Conservation (phyloP, 164 flowering plant species). For the Aristolochia fimbriata region DNA sequence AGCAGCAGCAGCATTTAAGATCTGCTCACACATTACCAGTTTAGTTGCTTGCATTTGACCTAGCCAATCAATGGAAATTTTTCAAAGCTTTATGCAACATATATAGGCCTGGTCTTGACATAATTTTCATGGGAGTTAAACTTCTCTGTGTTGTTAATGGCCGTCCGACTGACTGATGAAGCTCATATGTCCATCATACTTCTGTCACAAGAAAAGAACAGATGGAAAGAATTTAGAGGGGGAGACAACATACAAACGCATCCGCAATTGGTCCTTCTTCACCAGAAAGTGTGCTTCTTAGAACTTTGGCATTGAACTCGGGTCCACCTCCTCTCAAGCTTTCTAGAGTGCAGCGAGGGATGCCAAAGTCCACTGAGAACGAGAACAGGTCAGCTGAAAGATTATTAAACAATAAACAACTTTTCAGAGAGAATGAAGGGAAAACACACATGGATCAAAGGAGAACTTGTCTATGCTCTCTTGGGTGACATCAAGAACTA, state of each 20-base stretch:
- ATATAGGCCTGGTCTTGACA: not conserved
- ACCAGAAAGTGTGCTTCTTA: constrained; percentile 66
- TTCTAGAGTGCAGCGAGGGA: constrained; percentile 78
- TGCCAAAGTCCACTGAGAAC: constrained; percentile 75
- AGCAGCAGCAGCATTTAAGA: constrained; percentile 83
- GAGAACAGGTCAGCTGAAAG: not conserved
- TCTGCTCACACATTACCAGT: constrained; percentile 20
- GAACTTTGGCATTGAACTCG: constrained; percentile 53
- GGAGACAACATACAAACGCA: constrained; percentile 58
- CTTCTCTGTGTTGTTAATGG: too few relatives aligned
- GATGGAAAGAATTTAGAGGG: not conserved
- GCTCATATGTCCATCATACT: too few relatives aligned
- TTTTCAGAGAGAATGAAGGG: not conserved
- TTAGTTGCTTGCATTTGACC: not conserved
- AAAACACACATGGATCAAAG: constrained; percentile 70
- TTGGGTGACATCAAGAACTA: constrained; percentile 67
- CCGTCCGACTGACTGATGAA: too few relatives aligned
- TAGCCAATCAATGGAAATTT: not conserved
- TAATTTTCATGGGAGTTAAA: not conserved
- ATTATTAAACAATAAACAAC: not conserved
- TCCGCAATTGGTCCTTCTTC: constrained; percentile 81
- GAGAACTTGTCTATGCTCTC: constrained; percentile 58
- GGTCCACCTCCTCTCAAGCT: constrained; percentile 75
- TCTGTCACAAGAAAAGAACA: not conserved
- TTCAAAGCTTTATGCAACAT: too few relatives aligned